Percentiles rank a stretch among this genome's conserved stretches.
Conservation (phyloP, 495 filamentous ascomycete species). For the Lentithecium fluviatile region DNA sequence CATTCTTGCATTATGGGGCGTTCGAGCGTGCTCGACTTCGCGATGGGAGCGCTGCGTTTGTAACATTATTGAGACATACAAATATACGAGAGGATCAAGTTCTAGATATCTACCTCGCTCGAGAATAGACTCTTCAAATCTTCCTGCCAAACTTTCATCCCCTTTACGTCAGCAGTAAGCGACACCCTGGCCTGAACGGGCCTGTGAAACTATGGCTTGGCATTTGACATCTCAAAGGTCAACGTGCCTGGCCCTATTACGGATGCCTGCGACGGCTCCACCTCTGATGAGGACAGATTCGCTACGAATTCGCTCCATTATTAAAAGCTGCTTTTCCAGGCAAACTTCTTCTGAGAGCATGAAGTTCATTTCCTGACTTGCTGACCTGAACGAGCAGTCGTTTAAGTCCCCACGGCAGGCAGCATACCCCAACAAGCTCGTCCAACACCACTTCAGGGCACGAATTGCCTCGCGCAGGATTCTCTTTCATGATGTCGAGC, state of each 20-base stretch:
- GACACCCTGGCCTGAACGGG: constrained; percentile 1
- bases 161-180: neutral
- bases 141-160: neutral
- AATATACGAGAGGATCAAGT: neutral
- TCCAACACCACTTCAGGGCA: neutral
- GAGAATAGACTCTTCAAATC: neutral
- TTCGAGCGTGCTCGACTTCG: neutral
- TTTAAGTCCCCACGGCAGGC: neutral
- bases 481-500: constrained; percentile 17
- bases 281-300: constrained; percentile 23
- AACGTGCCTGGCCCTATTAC: constrained; percentile 3
- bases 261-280: constrained; percentile 24
- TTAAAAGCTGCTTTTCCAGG: neutral
- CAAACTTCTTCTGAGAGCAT: constrained; percentile 9
- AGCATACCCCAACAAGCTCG: constrained; percentile 10
- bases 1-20: neutral
- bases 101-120: neutral
- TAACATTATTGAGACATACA: constrained; percentile 16
- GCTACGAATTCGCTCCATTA: constrained; percentile 3
- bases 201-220: constrained; percentile 19
- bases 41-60: constrained; percentile 16
- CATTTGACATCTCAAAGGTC: constrained; percentile 2
- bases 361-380: neutral
- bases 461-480: neutral
- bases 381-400: constrained; percentile 14